phyloP scores from a whole-genome alignment of 2,329 filamentous ascomycete genomes.

The Gremmenia infestans region DNA sequence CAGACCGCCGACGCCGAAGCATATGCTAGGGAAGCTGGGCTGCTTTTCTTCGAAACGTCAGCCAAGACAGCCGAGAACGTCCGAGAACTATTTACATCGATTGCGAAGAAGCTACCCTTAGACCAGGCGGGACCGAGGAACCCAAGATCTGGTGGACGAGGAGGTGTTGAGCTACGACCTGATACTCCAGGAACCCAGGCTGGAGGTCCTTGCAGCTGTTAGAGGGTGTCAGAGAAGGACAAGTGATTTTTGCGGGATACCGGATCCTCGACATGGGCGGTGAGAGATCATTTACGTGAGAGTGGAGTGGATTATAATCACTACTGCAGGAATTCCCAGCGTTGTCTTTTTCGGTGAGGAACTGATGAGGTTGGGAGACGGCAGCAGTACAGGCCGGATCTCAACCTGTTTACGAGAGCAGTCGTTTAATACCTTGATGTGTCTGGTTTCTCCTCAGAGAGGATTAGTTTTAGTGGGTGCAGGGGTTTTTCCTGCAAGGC shows the following conservation, averaged over 20 bases:
- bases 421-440: slow-evolving; percentile 32
- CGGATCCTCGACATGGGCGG: slow-evolving; percentile 10
- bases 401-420: slow-evolving; percentile 22
- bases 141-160: slow-evolving; percentile 56
- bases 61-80: slow-evolving; percentile 98
- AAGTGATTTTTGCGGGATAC: slow-evolving; percentile 14
- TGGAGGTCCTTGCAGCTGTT: slow-evolving; percentile 60
- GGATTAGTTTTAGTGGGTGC: slow-evolving; percentile 21
- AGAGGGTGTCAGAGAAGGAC: slow-evolving; percentile 24
- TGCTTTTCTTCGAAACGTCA: slow-evolving; percentile 97
- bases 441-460: slow-evolving; percentile 25
- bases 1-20: slow-evolving; percentile 85
- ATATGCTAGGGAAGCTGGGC: slow-evolving; percentile 86
- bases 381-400: slow-evolving; percentile 19
- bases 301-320: too few species aligned
- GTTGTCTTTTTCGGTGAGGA: slow-evolving; percentile 17
- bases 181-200: slow-evolving; percentile 52
- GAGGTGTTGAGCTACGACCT: slow-evolving; percentile 59
- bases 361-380: slow-evolving; percentile 14
- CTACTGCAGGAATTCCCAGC: slow-evolving; percentile 10
- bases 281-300: slow-evolving; percentile 11
- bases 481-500: slow-evolving; percentile 28
- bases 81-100: slow-evolving; percentile 90
- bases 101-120: slow-evolving; percentile 94
- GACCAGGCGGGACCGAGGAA: slow-evolving; percentile 94